Conservation (phyloP, 495 filamentous ascomycete genomes). For the Ascodesmis nigricans region DNA sequence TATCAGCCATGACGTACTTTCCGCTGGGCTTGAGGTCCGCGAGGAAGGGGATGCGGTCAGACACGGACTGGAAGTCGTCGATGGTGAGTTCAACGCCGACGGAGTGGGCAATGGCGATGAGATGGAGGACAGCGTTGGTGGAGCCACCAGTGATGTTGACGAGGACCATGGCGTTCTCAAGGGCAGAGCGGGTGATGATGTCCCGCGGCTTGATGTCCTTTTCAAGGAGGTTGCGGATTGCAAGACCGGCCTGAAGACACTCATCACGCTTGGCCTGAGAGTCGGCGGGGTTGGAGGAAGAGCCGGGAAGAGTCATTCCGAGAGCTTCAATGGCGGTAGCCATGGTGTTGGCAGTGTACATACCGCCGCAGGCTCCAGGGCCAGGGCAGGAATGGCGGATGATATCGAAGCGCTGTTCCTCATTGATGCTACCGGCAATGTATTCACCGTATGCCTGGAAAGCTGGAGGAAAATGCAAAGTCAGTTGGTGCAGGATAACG, state of each 20-base stretch:
- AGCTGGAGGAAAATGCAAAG: slow-evolving; percentile 28
- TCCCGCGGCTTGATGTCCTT: slow-evolving; percentile 78
- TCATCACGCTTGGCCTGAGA: slow-evolving; percentile 67
- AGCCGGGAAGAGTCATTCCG: slow-evolving; percentile 87
- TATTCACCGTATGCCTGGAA: slow-evolving; percentile 98
- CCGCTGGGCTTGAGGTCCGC: slow-evolving; percentile 94
- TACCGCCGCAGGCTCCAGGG: slow-evolving; percentile 83
- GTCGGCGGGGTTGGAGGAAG: slow-evolving; percentile 78
- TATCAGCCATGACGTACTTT: slow-evolving; percentile 88
- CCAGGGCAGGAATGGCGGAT: slow-evolving; percentile 89
- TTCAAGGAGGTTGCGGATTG: slow-evolving; percentile 64
- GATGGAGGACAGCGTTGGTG: slow-evolving; percentile 89
- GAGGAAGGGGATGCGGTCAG: slow-evolving; percentile 75
- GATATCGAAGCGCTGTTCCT: slow-evolving; percentile 80
- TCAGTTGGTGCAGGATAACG: not conserved
- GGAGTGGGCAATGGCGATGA: slow-evolving; percentile 87
- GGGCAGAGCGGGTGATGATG: slow-evolving; percentile 74
- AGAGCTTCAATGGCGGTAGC: slow-evolving; percentile 89
- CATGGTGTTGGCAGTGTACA: slow-evolving; percentile 99
- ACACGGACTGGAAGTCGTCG: slow-evolving; percentile 92
- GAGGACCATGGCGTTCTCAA: slow-evolving; percentile 92
- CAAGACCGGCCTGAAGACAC: slow-evolving; percentile 62
- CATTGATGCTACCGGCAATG: slow-evolving; percentile 70
- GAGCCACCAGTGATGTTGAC: slow-evolving; percentile 90
- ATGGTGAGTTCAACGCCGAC: slow-evolving; percentile 87